Base-by-base conservation (phyloP, 192 early-diverging fungal species). In the Coemansia sp. region DNA sequence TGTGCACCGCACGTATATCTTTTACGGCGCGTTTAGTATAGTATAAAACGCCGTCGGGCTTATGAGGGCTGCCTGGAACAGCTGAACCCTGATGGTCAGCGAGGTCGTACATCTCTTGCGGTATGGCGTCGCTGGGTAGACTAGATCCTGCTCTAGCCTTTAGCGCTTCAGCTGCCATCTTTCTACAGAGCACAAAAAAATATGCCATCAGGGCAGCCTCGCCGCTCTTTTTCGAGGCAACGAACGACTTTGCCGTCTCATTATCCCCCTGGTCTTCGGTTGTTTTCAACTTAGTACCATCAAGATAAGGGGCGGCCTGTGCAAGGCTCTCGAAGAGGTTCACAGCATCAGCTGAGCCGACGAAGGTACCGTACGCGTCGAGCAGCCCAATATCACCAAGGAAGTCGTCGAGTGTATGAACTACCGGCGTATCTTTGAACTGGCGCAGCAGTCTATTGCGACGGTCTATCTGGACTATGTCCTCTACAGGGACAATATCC, bases 201-300 rank as follows among this genome's bases (percentile, higher is more conserved):
- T 60, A 60, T 6, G 8, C 20, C 58, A 41, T 60, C 14, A 60
- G 18, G 36, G 35, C 58, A 36, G 18, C 35, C 36, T 60, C 58
- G 36, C n/a, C 6, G 10, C 5, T 20, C 38, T 21, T 21, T 11
- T 35, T 18, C 26, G 55, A 5, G 18, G 6, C 2, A 39, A 7
- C 56, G 1, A 23, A 39, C 2, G 34, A 16, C 16, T 6, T 21
- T 10, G 34, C 35, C 18, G 12, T 4, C n/a, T 39, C 58, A 8
- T 26, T 53, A 1, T 2, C 14, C 10, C 4, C 1, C 23, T 26
- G 20, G 9, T 23, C 9, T 26, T 23, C 10, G 51, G 51, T 53
- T 26, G 12, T 7, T 14, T 24, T 11, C 35, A 60, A 3, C 7
- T 20, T 60, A 30, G 30, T 4, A 20, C 39, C 18, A 21, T 36